phyloP scores from a whole-genome alignment of 352 stramenopile genomes.

The Globisporangium mamillatum region DNA sequence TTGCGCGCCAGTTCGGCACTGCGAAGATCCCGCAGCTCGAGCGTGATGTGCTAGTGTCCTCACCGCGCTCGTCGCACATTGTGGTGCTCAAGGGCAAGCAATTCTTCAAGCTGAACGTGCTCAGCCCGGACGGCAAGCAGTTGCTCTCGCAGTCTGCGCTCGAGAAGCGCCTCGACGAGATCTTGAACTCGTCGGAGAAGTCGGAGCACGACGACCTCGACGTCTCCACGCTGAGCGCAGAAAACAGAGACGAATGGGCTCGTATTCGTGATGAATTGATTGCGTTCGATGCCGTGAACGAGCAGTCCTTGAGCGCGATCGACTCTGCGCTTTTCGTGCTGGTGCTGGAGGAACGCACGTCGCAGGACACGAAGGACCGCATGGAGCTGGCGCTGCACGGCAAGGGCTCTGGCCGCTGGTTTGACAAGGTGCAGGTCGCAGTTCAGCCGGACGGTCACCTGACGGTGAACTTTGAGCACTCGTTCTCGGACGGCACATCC shows the following conservation, averaged over 20 bases:
- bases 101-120: conserved; percentile 81
- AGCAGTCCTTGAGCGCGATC: conserved; percentile 67
- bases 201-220: conserved; percentile 53
- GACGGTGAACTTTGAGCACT: conserved; percentile 94
- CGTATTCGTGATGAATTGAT: conserved; percentile 71
- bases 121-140: conserved; percentile 81
- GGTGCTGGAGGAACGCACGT: conserved; percentile 78
- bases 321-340: conserved; percentile 90
- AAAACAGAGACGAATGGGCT: conserved; percentile 86
- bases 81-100: conserved; percentile 86
- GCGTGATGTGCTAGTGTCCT: conserved; percentile 72
- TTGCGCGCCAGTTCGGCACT: conserved; percentile 85
- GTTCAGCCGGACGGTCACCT: conserved; percentile 80
- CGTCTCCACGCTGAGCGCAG: conserved; percentile 74
- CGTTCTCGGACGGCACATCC: conserved; percentile 90
- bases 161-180: conserved; percentile 60
- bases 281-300: conserved; percentile 63
- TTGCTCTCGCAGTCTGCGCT: conserved; percentile 72
- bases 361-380: conserved; percentile 64
- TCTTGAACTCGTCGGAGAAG: conserved; percentile 56
- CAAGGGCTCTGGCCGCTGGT: conserved; percentile 84
- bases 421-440: conserved; percentile 93
- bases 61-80: conserved; percentile 82
- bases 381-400: conserved; percentile 85
- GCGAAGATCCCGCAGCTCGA: conserved; percentile 72